A percentile compares a stretch with the other conserved stretches of the same genome.
Evolutionary conservation across 768 basidiomycete species (phyloP).

Genomic region (Auriculariales sp.): DNA sequence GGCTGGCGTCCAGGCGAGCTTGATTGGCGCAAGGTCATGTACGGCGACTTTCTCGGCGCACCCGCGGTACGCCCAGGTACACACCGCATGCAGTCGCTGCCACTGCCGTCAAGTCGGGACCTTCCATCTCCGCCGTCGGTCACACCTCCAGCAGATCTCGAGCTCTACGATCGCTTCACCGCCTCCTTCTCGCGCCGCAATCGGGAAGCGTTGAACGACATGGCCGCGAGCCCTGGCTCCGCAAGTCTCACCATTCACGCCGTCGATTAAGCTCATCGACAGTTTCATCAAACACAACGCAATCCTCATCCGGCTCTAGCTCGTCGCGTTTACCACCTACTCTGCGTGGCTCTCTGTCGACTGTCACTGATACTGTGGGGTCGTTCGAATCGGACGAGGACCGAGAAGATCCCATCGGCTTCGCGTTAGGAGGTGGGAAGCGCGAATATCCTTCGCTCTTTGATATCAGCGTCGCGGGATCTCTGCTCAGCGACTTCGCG

Average conservation of each 20-base stretch:
- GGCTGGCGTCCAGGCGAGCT: not conserved
- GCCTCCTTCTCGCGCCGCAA: not conserved
- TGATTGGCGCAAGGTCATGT: not conserved
- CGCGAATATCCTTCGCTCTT: not conserved
- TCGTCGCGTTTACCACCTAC: not conserved
- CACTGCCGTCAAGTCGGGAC: not conserved
- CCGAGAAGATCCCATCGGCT: not conserved
- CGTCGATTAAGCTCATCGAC: not conserved
- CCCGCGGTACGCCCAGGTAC: not conserved
- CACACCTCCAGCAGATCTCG: not conserved
- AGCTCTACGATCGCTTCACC: not conserved
- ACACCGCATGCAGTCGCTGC: not conserved
- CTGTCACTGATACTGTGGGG: too few species aligned
- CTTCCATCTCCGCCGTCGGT: not conserved
- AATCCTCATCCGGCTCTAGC: not conserved
- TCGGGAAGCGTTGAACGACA: not conserved
- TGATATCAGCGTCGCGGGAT: not conserved
- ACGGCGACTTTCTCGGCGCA: not conserved
- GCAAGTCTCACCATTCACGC: not conserved
- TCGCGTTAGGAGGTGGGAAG: not conserved
- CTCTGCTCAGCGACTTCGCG: too few species aligned
- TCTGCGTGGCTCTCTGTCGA: not conserved
- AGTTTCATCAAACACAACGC: not conserved
- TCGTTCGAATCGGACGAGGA: not conserved
- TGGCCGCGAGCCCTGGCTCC: too few species aligned